Percentiles rank a stretch among this genome's conserved stretches.
Evolutionary conservation across 2,329 filamentous ascomycete genomes (phyloP).

Genomic region (Cercospora nicotianae): DNA sequence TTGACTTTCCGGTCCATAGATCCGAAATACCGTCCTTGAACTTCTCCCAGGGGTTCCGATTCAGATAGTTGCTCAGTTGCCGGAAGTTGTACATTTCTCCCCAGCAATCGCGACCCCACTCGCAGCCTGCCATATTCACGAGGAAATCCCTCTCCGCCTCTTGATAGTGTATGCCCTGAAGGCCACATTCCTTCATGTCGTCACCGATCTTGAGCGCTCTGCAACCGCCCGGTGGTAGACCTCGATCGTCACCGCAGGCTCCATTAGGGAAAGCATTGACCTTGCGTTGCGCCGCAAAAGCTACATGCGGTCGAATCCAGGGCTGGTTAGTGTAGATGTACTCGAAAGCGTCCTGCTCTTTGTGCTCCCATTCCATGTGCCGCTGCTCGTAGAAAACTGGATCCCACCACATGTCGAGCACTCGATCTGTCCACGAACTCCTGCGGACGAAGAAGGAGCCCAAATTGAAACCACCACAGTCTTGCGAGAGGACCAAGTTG

Average conservation of each 20-base stretch:
- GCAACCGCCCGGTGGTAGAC: conserved; percentile 58
- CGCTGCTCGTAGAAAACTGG: conserved; percentile 96
- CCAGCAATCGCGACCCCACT: conserved; percentile 97
- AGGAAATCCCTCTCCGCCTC: conserved; percentile 84
- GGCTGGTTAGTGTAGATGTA: conserved; percentile 88
- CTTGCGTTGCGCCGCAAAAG: conserved; percentile 84
- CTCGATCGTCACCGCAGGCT: conserved; percentile 76
- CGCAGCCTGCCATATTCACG: conserved; percentile 97
- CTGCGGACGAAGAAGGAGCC: conserved; percentile 91
- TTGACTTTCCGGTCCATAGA: conserved; percentile 34
- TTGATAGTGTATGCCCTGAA: conserved; percentile 71
- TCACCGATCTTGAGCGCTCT: conserved; percentile 27
- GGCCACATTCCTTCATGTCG: conserved; percentile 35
- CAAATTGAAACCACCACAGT: conserved; percentile 94
- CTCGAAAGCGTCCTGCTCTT: conserved; percentile 94
- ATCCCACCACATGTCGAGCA: conserved; percentile 98
- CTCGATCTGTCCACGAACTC: conserved; percentile 82
- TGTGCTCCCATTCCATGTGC: conserved; percentile 99
- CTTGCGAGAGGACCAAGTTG: conserved; percentile 85
- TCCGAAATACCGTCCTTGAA: conserved; percentile 51
- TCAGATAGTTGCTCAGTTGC: conserved; percentile 85
- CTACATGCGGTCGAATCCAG: conserved; percentile 86
- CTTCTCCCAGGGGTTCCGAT: conserved; percentile 77
- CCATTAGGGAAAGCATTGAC: conserved; percentile 93
- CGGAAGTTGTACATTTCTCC: conserved; percentile 96